Percentiles rank a stretch among this genome's conserved stretches.
These are phyloP conservation scores for Boletus sp. DNA, from an alignment of 768 basidiomycete genomes.

Conservation along the genomic window DNA sequence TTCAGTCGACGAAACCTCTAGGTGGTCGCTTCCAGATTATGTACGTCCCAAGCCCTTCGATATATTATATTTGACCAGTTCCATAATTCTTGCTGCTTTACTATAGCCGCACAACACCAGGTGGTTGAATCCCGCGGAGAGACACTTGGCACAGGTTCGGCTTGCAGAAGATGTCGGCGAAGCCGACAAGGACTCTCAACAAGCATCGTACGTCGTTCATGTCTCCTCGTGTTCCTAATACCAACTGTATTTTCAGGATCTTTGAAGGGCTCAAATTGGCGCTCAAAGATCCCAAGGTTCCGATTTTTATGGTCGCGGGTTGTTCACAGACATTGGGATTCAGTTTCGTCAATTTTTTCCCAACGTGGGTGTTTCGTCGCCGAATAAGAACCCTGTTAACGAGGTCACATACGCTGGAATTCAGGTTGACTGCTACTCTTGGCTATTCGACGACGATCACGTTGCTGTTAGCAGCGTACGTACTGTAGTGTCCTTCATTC, in stretches of 20 bases:
- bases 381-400: background rate
- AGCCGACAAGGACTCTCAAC: too few species aligned
- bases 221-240: background rate
- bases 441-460: constrained; percentile 35
- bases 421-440: background rate
- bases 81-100: background rate
- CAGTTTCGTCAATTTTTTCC: constrained; percentile 12
- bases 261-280: constrained; percentile 37
- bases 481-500: background rate
- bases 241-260: constrained; percentile 2
- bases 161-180: constrained; percentile 35
- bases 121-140: constrained; percentile 51
- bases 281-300: constrained; percentile 31
- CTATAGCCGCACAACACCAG: constrained; percentile 59
- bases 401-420: background rate
- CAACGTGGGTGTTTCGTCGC: too few species aligned
- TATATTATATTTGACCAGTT: background rate
- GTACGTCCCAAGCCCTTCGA: too few species aligned
- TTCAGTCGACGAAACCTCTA: too few species aligned
- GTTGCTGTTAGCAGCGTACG: constrained; percentile 60
- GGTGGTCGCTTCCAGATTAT: too few species aligned
- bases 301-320: constrained; percentile 53
- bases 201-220: constrained; percentile 16
- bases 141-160: constrained; percentile 60
- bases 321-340: constrained; percentile 53